Percentiles rank a stretch among this genome's conserved stretches.
Conservation (phyloP, 345 rosid genomes). For the Boechera retrofracta region DNA sequence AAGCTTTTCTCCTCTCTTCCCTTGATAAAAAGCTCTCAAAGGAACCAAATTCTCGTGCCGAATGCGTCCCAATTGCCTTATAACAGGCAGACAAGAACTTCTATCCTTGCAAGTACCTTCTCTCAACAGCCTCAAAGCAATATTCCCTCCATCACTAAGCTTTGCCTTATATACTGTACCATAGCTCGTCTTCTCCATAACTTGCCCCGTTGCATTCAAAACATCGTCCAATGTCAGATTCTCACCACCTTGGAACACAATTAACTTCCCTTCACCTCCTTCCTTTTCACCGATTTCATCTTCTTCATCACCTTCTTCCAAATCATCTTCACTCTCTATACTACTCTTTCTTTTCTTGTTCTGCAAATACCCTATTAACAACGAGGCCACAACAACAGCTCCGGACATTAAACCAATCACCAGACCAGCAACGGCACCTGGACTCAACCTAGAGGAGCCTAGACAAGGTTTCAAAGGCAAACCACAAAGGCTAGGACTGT, state of each 20-base stretch:
- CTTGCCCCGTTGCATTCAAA: slow-evolving; percentile 95
- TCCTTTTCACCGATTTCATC: slow-evolving; percentile 44
- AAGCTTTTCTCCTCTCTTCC: slow-evolving; percentile 97
- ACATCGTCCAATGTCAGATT: slow-evolving; percentile 92
- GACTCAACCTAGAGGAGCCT: slow-evolving; percentile 67
- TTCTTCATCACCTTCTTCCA: slow-evolving; percentile 70
- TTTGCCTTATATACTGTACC: slow-evolving; percentile 97
- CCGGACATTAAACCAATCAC: slow-evolving; percentile 96
- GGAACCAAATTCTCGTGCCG: slow-evolving; percentile 93
- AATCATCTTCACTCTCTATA: slow-evolving; percentile 73
- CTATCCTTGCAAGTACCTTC: slow-evolving; percentile 96
- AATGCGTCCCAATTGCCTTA: slow-evolving; percentile 78
- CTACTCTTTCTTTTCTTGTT: slow-evolving; percentile 72
- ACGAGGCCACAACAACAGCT: slow-evolving; percentile 80
- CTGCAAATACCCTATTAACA: slow-evolving; percentile 86
- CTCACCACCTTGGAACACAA: slow-evolving; percentile 96
- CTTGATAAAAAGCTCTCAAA: slow-evolving; percentile 94
- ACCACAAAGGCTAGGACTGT: slow-evolving; percentile 85
- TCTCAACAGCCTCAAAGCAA: slow-evolving; percentile 88
- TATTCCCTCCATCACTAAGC: slow-evolving; percentile 92
- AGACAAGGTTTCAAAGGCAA: slow-evolving; percentile 69
- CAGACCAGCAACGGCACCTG: slow-evolving; percentile 93
- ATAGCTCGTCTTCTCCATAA: slow-evolving; percentile 91
- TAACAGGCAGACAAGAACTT: slow-evolving; percentile 70
- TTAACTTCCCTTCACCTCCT: slow-evolving; percentile 75